Base-by-base conservation (phyloP, 2,329 filamentous ascomycete species). In the Colletotrichum falcatum region DNA sequence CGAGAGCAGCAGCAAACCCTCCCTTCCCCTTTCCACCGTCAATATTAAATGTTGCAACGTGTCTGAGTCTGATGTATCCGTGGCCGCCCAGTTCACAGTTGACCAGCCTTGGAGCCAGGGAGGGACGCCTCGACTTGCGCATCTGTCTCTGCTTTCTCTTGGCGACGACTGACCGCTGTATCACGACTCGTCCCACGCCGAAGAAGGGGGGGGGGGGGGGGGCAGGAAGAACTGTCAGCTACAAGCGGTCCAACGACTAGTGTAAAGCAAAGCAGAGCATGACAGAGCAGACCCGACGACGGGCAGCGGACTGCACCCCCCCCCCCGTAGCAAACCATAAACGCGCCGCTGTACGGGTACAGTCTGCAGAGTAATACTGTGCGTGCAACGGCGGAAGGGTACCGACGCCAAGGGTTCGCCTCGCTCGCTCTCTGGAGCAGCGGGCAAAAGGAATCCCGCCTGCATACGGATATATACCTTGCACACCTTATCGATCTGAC, bases 401-500 rank as follows among this genome's bases (percentile, higher is more conserved):
- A 58, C 53, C 62, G 35, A 26, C 53, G 44, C 66, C 66, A 28
- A 61, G 49, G 56, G n/a, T n/a, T n/a, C n/a, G n/a, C n/a, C n/a
- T n/a, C n/a, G n/a, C n/a, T n/a, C n/a, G n/a, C n/a, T n/a, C n/a
- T n/a, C n/a, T n/a, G n/a, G n/a, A n/a, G n/a, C n/a, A n/a, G n/a
- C n/a, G n/a, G n/a, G n/a, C n/a, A n/a, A n/a, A n/a, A n/a, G n/a
- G n/a, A n/a, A 35, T 42, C 49, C 44, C 62, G 20, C 44, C 9
- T 44, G 26, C 35, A 53, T 30, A 35, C n/a, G 7, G 20, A 46
- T 46, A 11, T n/a, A 46, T 46, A 11, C 44, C 54, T 9, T 44
- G 26, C 35, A 53, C 23, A 42, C 59, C 51, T 62, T 46, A 66
- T 66, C 64, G 67, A 70, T 67, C 63, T 58, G n/a, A 39, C 56